phyloP scores from a whole-genome alignment of 176 grass and related monocot species.

The Chrysopogon serrulatus region DNA sequence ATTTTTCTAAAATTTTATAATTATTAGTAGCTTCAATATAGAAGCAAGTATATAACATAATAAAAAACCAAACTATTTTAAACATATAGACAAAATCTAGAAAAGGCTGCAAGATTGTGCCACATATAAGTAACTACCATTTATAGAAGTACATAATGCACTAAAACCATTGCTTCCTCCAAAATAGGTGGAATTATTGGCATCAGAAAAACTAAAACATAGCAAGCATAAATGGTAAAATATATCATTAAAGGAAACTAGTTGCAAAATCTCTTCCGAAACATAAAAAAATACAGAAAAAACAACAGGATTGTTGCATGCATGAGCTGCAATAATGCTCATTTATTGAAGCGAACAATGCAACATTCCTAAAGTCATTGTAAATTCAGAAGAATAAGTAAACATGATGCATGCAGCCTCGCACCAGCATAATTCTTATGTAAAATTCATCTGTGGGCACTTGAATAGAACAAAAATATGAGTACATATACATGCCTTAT shows the following conservation, averaged over 20 bases:
- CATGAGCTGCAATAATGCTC: not conserved
- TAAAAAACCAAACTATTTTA: slow-evolving; percentile 10
- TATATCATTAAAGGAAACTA: not conserved
- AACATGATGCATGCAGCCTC: not conserved
- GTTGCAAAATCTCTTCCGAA: not conserved
- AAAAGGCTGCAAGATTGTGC: not conserved
- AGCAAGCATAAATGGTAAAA: not conserved
- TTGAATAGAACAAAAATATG: not conserved
- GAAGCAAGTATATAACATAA: not conserved
- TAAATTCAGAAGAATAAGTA: not conserved
- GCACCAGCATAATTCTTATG: not conserved
- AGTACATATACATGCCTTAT: not conserved
- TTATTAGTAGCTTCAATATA: not conserved
- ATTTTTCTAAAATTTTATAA: slow-evolving; percentile 18
- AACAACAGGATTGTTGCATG: not conserved
- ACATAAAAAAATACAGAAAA: not conserved
- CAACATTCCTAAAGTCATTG: not conserved
- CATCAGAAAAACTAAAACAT: not conserved
- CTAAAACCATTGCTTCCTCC: not conserved
- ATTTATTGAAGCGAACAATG: not conserved
- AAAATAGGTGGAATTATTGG: not conserved
- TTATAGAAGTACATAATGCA: not conserved
- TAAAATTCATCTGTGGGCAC: not conserved
- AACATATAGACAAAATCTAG: not conserved
- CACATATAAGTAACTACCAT: not conserved